Conservation (phyloP, 805 yeast species). For the Kodamaea sagamina region DNA sequence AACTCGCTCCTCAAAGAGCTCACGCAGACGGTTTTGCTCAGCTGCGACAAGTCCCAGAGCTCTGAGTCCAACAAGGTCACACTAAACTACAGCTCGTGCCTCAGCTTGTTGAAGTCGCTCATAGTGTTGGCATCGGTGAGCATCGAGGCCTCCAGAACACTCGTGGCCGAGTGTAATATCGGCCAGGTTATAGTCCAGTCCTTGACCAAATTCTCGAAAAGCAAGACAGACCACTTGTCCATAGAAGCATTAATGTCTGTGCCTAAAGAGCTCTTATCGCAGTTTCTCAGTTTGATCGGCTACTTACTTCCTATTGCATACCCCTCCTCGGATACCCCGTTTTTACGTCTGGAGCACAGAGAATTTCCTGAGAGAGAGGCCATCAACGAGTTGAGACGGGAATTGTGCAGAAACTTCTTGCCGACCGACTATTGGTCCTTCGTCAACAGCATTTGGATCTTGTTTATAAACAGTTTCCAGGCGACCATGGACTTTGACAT, state of each 20-base stretch:
- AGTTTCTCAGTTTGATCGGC: constrained; percentile 56
- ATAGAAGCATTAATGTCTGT: constrained; percentile 74
- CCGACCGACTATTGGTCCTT: constrained; percentile 34
- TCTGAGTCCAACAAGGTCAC: constrained; percentile 23
- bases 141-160: constrained; percentile 42
- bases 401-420: constrained; percentile 28
- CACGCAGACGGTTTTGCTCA: constrained; percentile 24
- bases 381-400: constrained; percentile 35
- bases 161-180: constrained; percentile 52
- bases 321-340: constrained; percentile 32
- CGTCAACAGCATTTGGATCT: constrained; percentile 48
- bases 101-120: constrained; percentile 46
- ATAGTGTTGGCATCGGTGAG: constrained; percentile 45
- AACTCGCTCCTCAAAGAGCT: constrained; percentile 24
- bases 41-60: constrained; percentile 29
- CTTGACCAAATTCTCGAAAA: constrained; percentile 51
- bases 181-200: constrained; percentile 51
- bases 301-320: constrained; percentile 56
- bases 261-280: constrained; percentile 63
- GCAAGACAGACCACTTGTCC: constrained; percentile 33
- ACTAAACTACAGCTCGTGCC: constrained; percentile 38
- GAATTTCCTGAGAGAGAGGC: constrained; percentile 24
- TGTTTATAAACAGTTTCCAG: constrained; percentile 64
- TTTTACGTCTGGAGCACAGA: constrained; percentile 23
- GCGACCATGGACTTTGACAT: constrained; percentile 70